Base-by-base conservation (phyloP, 768 basidiomycete species). In the Strobilomyces dryophilus region DNA sequence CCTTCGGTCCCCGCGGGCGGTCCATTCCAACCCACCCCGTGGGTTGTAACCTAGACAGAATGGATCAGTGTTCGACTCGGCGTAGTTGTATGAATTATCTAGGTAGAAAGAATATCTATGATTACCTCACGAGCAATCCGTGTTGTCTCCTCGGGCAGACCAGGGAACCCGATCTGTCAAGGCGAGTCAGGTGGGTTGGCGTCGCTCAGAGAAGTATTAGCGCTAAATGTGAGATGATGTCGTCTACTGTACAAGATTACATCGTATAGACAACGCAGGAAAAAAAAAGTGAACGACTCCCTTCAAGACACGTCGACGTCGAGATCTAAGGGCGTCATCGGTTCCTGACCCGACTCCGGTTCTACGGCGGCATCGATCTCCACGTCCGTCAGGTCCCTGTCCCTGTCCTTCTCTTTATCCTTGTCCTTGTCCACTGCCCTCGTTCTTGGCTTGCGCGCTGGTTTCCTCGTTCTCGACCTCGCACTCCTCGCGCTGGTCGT, bases 301-400 rank as follows among this genome's bases (percentile, higher is more conserved):
- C 15, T 31, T 77, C 85, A 66, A 39, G 61, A 69, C 31, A 63
- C 57, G 27, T 73, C 72, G 27, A 75, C 59, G 24, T 75, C 73
- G 17, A 63, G 51, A 44, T 74, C 73, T 59, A 73, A 59, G 8
- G 73, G 73, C 8, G 74, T 70, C 47, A 66, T 67, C 3, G 72
- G 65, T 40, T 71, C 70, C 26, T 69, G 61, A 8, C 61, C 68
- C 17, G 67, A 61, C 56, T 74, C 73, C n/a, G 54, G 56, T 31
- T 66, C 63, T 14, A 57, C 61, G 3, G 59, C 40, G 55, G 65
- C 47, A 51, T 66, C 60, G 41, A 64, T 55, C 49, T 72, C 73
- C 39, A 69, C 63, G 31, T 62, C 71, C 37, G 71, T 59, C 49
- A 48, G 18, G 17, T 72, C 69, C 44, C 34, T 50, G 2, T 49